Percentiles rank a stretch among this genome's conserved stretches.
Evolutionary conservation across 306 rosid species (phyloP).

Genomic region (Dalbergia cochinchinensis): DNA sequence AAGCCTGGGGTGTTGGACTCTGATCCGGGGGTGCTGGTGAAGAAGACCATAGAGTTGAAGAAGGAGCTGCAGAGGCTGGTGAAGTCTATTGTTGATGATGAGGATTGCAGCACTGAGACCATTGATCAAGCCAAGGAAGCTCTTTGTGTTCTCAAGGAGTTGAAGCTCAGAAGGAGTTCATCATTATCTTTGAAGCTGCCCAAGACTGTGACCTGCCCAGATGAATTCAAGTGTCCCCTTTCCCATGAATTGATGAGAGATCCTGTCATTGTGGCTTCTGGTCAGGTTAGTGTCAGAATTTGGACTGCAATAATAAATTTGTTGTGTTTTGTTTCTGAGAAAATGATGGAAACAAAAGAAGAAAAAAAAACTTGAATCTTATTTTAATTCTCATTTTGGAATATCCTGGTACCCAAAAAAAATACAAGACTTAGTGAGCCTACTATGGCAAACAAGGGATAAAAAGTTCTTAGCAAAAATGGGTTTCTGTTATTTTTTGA

Average conservation of each 20-base stretch:
- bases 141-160: slow-evolving; percentile 64
- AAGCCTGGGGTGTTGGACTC: slow-evolving; percentile 70
- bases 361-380: background rate
- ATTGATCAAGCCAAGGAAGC: slow-evolving; percentile 74
- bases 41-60: slow-evolving; percentile 73
- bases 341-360: slow-evolving; percentile 32
- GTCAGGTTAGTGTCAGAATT: slow-evolving; percentile 72
- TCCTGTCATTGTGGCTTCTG: slow-evolving; percentile 87
- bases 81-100: slow-evolving; percentile 70
- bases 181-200: slow-evolving; percentile 61
- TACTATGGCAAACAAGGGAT: background rate
- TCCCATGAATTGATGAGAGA: slow-evolving; percentile 92
- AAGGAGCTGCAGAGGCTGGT: slow-evolving; percentile 76
- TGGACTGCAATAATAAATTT: background rate
- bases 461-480: slow-evolving; percentile 18
- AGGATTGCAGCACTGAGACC: slow-evolving; percentile 58
- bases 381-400: slow-evolving; percentile 3
- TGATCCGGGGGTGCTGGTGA: slow-evolving; percentile 67
- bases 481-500: slow-evolving; percentile 1
- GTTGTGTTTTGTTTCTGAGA: slow-evolving; percentile 40
- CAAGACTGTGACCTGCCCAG: slow-evolving; percentile 62
- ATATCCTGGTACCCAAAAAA: slow-evolving; percentile 10
- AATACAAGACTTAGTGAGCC: background rate
- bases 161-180: slow-evolving; percentile 60
- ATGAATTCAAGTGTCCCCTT: slow-evolving; percentile 83